Evolutionary conservation across 2,329 filamentous ascomycete species (phyloP), one percentile per base, ranked within the genome.

Genomic region (Ceratocystis albifundus): DNA sequence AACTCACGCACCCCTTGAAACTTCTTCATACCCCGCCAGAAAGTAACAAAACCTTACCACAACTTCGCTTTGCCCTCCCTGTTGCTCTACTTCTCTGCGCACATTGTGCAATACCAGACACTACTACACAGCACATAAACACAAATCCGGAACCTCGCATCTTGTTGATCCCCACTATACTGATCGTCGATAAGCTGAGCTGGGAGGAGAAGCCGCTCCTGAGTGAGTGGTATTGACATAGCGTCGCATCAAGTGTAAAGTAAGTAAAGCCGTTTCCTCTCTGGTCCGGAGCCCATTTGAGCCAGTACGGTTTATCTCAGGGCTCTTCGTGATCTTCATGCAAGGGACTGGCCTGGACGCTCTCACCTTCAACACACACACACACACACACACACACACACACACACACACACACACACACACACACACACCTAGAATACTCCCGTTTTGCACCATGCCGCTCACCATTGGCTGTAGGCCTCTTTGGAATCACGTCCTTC

Each of bases 291-390:
- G n/a, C 48, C 48, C 48, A 4, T 20, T 22, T 4, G 22, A 3
- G 22, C 17, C 48, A 50, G 8, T 10, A 50, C n/a, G 5, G 2
- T 5, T 22, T 22, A 48, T 48, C 17, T 10, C 2, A 7, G 46
- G 5, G 22, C n/a, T 20, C 48, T 50, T 25, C n/a, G 22, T 22
- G 48, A 12, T 22, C 8, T 22, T 50, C 48, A 20, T 50, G 48
- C 48, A 50, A 50, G 48, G 48, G 20, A 12, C 48, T 50, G 48
- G 48, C 48, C 48, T n/a, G n/a, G n/a, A n/a, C n/a, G n/a, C n/a
- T 20, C 17, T 20, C 20, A 50, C 10, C 46, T 48, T 48, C 48
- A 50, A 25, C 20, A 22, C 48, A n/a, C n/a, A n/a, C n/a, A n/a
- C n/a, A n/a, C n/a, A n/a, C n/a, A n/a, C n/a, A n/a, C n/a, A n/a